phyloP scores from a whole-genome alignment of 2,329 filamentous ascomycete genomes.

The Pleoardoris graminearum region DNA sequence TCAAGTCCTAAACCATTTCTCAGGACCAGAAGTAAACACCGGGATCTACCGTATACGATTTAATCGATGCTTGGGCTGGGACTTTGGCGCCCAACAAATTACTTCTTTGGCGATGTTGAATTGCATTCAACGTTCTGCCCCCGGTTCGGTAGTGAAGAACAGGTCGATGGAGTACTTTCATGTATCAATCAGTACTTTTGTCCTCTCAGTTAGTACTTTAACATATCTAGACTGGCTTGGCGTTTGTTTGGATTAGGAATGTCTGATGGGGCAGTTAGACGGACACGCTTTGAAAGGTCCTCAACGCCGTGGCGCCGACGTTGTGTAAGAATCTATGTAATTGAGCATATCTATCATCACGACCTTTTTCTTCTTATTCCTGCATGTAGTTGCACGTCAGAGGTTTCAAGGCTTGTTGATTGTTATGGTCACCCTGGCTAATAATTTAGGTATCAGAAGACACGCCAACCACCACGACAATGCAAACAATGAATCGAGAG shows the following conservation, averaged over 20 bases:
- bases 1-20: constrained; percentile 56
- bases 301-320: neutral
- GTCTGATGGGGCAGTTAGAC: neutral
- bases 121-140: constrained; percentile 9
- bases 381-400: too few relatives aligned
- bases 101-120: constrained; percentile 9
- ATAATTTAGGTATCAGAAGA: too few relatives aligned
- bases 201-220: neutral
- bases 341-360: neutral
- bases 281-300: neutral
- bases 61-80: neutral
- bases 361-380: neutral
- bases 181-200: constrained; percentile 6
- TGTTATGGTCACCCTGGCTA: too few relatives aligned
- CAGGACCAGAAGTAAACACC: constrained; percentile 12
- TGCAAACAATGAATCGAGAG: too few relatives aligned
- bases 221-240: constrained; percentile 9
- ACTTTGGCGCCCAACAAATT: neutral
- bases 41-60: constrained; percentile 17
- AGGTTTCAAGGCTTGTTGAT: too few relatives aligned
- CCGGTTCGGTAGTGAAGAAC: neutral
- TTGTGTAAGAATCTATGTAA: constrained; percentile 2
- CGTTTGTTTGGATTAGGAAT: constrained; percentile 8
- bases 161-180: neutral
- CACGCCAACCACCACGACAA: too few relatives aligned